Evolutionary conservation across 2,329 filamentous ascomycete genomes (phyloP).

Genomic region (Cytospora schulzeri): DNA sequence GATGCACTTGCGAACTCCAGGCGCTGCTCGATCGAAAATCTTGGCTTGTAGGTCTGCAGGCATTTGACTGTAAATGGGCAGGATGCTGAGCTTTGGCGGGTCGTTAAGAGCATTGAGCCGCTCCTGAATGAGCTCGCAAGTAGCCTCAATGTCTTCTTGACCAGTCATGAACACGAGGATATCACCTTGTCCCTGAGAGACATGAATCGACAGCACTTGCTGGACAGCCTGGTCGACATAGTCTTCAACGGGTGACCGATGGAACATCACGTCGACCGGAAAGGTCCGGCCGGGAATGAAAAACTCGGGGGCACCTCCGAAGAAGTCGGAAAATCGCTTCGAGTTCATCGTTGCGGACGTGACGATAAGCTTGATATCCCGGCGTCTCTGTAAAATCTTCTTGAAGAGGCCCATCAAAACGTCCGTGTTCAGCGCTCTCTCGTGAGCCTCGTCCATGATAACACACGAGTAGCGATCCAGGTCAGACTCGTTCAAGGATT

Average conservation of each 20-base stretch:
- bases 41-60: conserved; percentile 96
- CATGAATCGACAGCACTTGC: conserved; percentile 92
- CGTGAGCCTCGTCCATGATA: conserved; percentile 99
- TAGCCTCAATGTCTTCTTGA: conserved; percentile 96
- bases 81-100: conserved; percentile 88
- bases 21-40: conserved; percentile 89
- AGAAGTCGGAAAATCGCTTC: conserved; percentile 94
- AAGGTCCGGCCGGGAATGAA: conserved; percentile 95
- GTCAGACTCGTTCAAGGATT: conserved; percentile 89
- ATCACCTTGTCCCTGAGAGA: conserved; percentile 89
- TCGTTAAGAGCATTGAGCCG: conserved; percentile 87
- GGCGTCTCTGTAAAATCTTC: conserved; percentile 85
- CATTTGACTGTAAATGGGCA: conserved; percentile 99
- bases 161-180: conserved; percentile 99
- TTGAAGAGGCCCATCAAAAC: conserved; percentile 97
- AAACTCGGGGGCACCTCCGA: conserved; percentile 93
- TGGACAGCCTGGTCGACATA: conserved; percentile 98
- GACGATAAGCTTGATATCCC: conserved; percentile 94
- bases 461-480: conserved; percentile 96
- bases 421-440: conserved; percentile 93
- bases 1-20: conserved; percentile 94
- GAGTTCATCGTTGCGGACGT: conserved; percentile 99
- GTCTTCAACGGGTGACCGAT: conserved; percentile 91
- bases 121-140: conserved; percentile 90
- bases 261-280: conserved; percentile 94